A percentile compares a stretch with the other conserved stretches of the same genome.
Evolutionary conservation across 2,329 filamentous ascomycete genomes (phyloP).

Genomic region (Ophiocordyceps camponoti-floridani): DNA sequence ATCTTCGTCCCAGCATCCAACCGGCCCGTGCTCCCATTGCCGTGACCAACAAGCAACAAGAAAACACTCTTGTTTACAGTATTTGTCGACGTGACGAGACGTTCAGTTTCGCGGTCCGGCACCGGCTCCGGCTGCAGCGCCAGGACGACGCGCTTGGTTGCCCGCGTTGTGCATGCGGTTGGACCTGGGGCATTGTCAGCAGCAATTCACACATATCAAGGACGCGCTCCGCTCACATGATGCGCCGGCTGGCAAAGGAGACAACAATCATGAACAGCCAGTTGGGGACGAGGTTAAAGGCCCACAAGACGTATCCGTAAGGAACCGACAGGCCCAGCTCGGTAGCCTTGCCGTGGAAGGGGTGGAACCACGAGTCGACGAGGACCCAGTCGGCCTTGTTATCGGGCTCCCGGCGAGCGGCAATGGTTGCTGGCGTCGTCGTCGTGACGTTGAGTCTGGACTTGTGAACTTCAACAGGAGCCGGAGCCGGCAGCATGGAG

Average conservation of each 20-base stretch:
- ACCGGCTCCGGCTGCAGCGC: slow-evolving; percentile 2
- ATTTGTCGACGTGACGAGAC: no score
- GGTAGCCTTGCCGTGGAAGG: slow-evolving; percentile 50
- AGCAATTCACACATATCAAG: not conserved
- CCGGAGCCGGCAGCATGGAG: slow-evolving; percentile 45
- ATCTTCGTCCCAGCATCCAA: not conserved
- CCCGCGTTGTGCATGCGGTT: slow-evolving; percentile 13
- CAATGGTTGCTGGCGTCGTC: slow-evolving; percentile 44
- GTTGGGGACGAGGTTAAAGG: slow-evolving; percentile 47
- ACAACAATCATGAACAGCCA: slow-evolving; percentile 66
- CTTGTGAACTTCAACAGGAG: slow-evolving; percentile 44
- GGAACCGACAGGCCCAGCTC: slow-evolving; percentile 44
- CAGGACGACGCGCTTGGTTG: slow-evolving; percentile 3
- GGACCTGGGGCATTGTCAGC: slow-evolving; percentile 13
- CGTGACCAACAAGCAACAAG: no score
- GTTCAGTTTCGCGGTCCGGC: no score
- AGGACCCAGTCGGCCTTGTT: slow-evolving; percentile 27
- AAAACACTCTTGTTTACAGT: no score
- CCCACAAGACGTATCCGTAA: slow-evolving; percentile 50
- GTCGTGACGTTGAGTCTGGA: slow-evolving; percentile 53
- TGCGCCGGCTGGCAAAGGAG: slow-evolving; percentile 52
- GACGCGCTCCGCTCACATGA: slow-evolving; percentile 43
- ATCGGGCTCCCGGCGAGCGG: slow-evolving; percentile 35
- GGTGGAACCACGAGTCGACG: slow-evolving; percentile 54
- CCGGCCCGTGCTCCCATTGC: no score